phyloP scores from a whole-genome alignment of 1,139 yeast genomes.

The Nakaseomyces uthaithaninus region DNA sequence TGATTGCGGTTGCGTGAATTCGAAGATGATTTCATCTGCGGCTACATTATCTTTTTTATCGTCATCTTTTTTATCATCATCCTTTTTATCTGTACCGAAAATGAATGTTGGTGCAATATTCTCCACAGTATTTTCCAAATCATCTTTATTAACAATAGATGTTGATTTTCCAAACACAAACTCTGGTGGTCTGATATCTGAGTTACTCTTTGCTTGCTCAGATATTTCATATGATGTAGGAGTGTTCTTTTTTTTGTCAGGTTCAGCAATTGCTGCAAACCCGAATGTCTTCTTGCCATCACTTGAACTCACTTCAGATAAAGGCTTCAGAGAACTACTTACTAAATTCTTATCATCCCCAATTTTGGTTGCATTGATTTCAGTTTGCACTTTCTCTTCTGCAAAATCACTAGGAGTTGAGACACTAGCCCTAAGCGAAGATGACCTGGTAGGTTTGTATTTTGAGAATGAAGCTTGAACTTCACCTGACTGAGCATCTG shows the following conservation, averaged over 20 bases:
- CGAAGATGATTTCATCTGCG: background rate
- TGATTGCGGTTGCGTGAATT: background rate
- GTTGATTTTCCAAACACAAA: no score
- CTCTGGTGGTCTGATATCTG: no score
- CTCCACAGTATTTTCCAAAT: background rate
- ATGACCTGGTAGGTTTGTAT: conserved; percentile 6
- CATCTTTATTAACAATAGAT: no score
- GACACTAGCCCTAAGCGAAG: conserved; percentile 2
- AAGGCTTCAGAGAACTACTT: no score
- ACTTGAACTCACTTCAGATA: no score
- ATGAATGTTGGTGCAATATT: background rate
- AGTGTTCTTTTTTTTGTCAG: no score
- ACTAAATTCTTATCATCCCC: background rate
- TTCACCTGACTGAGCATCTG: background rate
- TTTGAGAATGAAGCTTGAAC: conserved; percentile 9
- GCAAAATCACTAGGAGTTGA: background rate
- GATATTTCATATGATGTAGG: no score
- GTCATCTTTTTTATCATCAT: background rate
- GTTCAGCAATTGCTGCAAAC: no score
- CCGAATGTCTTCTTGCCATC: no score
- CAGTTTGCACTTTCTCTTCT: background rate
- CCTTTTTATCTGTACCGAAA: background rate
- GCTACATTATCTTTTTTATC: background rate
- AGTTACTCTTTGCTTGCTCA: no score
- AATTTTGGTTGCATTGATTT: background rate